Conservation (phyloP, 345 rosid species). For the Brassica juncea region DNA sequence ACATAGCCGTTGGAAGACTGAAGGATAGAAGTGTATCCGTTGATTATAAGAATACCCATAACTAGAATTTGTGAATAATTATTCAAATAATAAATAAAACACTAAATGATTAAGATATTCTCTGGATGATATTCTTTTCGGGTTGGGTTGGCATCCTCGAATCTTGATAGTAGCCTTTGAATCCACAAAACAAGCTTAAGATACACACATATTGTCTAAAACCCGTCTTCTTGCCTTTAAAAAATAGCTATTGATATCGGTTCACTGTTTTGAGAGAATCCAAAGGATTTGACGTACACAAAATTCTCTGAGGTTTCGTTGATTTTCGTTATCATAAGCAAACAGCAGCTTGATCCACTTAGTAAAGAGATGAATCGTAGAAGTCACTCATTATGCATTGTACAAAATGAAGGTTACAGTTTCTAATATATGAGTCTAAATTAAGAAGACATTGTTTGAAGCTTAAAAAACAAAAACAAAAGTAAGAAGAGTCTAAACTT, state of each 20-base stretch:
- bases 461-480: not conserved
- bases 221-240: not conserved
- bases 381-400: not conserved
- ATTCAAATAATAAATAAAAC: too few species aligned
- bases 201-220: not conserved
- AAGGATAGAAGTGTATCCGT: too few species aligned
- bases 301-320: not conserved
- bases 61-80: too few species aligned
- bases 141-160: too few species aligned
- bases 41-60: too few species aligned
- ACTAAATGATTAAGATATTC: too few species aligned
- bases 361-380: not conserved
- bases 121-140: too few species aligned
- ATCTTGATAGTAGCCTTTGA: too few species aligned
- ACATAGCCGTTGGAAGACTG: conserved; percentile 28
- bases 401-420: not conserved
- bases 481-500: too few species aligned
- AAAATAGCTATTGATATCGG: not conserved
- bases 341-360: not conserved
- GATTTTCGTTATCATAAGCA: not conserved
- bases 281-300: not conserved
- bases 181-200: not conserved
- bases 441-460: conserved; percentile 12
- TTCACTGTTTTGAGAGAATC: not conserved
- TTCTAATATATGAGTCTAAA: conserved; percentile 17